These are phyloP conservation scores for Lactarius hengduanensis DNA, from an alignment of 768 basidiomycete genomes.

Conservation along the genomic window DNA sequence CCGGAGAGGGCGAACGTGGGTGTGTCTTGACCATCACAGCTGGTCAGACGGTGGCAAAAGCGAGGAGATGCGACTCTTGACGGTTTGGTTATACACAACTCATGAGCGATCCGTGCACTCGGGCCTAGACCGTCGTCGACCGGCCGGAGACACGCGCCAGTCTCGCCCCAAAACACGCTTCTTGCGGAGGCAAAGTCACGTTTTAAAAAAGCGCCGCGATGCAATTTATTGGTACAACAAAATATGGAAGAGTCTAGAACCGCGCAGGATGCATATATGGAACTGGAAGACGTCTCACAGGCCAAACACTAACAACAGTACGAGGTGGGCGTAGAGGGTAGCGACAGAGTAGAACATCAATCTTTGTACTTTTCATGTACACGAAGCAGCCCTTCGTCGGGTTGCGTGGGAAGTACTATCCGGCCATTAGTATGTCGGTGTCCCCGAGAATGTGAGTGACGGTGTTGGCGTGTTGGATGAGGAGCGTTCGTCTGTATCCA, in stretches of 20 bases:
- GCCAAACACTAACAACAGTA: background rate
- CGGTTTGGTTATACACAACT: background rate
- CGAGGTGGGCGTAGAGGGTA: background rate
- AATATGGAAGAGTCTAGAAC: background rate
- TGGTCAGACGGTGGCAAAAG: background rate
- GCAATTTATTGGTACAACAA: conserved; percentile 26
- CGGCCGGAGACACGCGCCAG: background rate
- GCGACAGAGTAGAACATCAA: conserved; percentile 4
- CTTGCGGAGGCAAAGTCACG: background rate
- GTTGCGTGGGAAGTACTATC: conserved; percentile 41
- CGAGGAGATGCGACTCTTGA: background rate
- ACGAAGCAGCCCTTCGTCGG: conserved; percentile 48
- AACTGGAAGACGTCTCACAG: conserved; percentile 1
- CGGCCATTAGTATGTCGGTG: conserved; percentile 29
- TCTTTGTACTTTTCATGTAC: conserved; percentile 31
- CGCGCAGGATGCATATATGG: background rate
- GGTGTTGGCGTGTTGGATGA: conserved; percentile 33
- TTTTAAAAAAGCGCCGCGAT: conserved; percentile 4
- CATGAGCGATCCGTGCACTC: background rate
- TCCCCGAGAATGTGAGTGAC: conserved; percentile 29
- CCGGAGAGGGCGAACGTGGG: conserved; percentile 46
- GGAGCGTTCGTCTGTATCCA: conserved; percentile 47
- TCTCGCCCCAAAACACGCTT: background rate
- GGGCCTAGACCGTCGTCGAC: conserved; percentile 21
- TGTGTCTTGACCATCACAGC: conserved; percentile 46